Percentiles rank a stretch among this genome's conserved stretches.
Evolutionary conservation across 306 rosid genomes (phyloP).

Genomic region (Ceratonia siliqua): DNA sequence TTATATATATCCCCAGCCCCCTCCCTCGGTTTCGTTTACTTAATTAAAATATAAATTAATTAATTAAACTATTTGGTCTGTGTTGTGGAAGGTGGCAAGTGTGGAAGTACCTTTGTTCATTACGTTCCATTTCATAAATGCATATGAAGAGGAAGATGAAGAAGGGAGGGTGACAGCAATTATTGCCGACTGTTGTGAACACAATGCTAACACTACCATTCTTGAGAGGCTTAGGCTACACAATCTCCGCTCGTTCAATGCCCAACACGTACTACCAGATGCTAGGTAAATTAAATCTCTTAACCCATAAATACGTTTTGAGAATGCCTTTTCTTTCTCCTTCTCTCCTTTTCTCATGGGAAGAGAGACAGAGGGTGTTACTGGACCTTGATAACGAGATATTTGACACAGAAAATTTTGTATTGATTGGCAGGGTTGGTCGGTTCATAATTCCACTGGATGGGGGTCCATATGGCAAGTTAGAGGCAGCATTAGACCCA

Average conservation of each 20-base stretch:
- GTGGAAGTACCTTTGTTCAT: slow-evolving; percentile 82
- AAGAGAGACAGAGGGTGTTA: too few relatives aligned
- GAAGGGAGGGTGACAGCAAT: slow-evolving; percentile 71
- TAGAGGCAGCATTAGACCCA: slow-evolving; percentile 82
- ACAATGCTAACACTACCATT: slow-evolving; percentile 62
- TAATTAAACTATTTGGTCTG: too few relatives aligned
- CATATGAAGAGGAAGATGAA: slow-evolving; percentile 75
- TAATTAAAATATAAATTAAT: too few relatives aligned
- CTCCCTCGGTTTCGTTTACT: too few relatives aligned
- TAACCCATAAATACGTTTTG: too few relatives aligned
- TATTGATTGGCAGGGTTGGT: slow-evolving; percentile 60
- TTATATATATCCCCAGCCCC: too few relatives aligned
- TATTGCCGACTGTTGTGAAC: slow-evolving; percentile 82
- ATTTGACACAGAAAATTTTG: too few relatives aligned
- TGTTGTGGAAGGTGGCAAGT: slow-evolving; percentile 61
- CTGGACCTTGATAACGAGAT: too few relatives aligned
- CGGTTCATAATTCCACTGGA: slow-evolving; percentile 79
- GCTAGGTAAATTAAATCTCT: slow-evolving; percentile 51
- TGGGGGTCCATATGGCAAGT: slow-evolving; percentile 67
- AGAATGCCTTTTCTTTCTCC: too few relatives aligned
- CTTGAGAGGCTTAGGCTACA: slow-evolving; percentile 68
- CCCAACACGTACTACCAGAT: slow-evolving; percentile 74
- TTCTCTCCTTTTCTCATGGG: too few relatives aligned
- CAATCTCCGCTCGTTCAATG: slow-evolving; percentile 55
- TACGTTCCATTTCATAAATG: slow-evolving; percentile 90